Evolutionary conservation across 2,329 filamentous ascomycete species (phyloP).

Genomic region (Orbilia ellipsospora): DNA sequence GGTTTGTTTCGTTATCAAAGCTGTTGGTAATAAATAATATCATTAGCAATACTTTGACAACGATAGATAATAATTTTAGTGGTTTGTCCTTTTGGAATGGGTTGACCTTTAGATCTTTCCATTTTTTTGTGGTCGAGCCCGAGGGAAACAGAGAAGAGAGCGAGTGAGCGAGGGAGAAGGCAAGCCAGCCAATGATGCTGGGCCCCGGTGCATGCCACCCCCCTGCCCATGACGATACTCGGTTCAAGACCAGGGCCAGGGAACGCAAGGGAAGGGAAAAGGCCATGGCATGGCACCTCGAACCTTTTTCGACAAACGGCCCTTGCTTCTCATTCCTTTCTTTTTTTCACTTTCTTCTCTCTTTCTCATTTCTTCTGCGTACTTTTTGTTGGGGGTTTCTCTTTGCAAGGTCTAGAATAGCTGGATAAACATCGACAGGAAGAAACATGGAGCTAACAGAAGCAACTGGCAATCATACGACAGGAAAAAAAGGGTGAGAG

Average conservation of each 20-base stretch:
- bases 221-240: slow-evolving; percentile 55
- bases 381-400: neutral
- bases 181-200: slow-evolving; percentile 2
- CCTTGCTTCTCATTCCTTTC: slow-evolving; percentile 13
- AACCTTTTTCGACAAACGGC: neutral
- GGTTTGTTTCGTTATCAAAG: neutral
- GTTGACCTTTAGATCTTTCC: slow-evolving; percentile 5
- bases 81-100: neutral
- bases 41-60: too few relatives aligned
- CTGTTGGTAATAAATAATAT: too few relatives aligned
- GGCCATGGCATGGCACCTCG: slow-evolving; percentile 1
- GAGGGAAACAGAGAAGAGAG: neutral
- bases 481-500: too few relatives aligned
- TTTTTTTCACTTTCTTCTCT: slow-evolving; percentile 13
- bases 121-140: neutral
- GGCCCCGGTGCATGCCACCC: slow-evolving; percentile 37
- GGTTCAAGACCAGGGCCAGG: slow-evolving; percentile 46
- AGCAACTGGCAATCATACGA: too few relatives aligned
- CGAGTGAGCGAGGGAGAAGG: slow-evolving; percentile 1
- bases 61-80: too few relatives aligned
- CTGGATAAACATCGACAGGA: too few relatives aligned
- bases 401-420: slow-evolving; percentile 11
- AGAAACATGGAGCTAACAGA: too few relatives aligned
- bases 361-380: too few relatives aligned
- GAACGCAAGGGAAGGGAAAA: too few relatives aligned